These are phyloP conservation scores for Mycena venus DNA, from an alignment of 768 basidiomycete species.

Conservation along the genomic window DNA sequence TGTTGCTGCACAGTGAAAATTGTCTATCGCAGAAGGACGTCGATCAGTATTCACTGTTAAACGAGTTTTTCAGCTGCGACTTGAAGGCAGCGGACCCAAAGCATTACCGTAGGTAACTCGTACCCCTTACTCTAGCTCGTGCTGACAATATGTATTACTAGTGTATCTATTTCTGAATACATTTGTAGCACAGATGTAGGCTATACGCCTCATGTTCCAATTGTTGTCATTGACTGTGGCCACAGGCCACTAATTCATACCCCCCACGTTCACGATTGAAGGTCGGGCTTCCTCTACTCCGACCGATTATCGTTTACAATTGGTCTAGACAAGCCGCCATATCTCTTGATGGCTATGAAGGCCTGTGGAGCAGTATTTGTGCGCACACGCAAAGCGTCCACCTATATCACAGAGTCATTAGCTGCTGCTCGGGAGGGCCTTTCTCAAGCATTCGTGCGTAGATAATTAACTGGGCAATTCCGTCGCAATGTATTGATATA, in stretches of 20 bases:
- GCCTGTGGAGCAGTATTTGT: slow-evolving; percentile 74
- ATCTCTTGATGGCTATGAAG: slow-evolving; percentile 69
- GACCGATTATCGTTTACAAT: background rate
- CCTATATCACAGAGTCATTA: slow-evolving; percentile 63
- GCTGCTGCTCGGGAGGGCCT: slow-evolving; percentile 61
- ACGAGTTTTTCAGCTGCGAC: slow-evolving; percentile 21
- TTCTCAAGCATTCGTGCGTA: slow-evolving; percentile 69
- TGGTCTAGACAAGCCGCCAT: slow-evolving; percentile 55
- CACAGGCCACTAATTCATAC: slow-evolving; percentile 62
- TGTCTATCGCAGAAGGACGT: background rate
- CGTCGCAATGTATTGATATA: background rate
- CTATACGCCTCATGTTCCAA: background rate
- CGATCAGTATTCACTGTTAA: slow-evolving; percentile 8
- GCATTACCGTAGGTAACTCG: slow-evolving; percentile 21
- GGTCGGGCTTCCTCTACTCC: slow-evolving; percentile 17
- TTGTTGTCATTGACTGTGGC: background rate
- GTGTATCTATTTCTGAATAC: slow-evolving; percentile 69
- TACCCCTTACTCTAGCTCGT: background rate
- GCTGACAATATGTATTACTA: slow-evolving; percentile 37
- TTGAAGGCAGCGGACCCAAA: slow-evolving; percentile 20
- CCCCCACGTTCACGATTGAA: slow-evolving; percentile 65
- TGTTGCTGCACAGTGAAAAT: background rate
- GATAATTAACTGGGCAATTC: background rate
- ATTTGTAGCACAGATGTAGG: slow-evolving; percentile 61
- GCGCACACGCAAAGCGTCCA: slow-evolving; percentile 60